Conservation (phyloP, 176 grass and related monocot species). For the Lolium multiflorum region DNA sequence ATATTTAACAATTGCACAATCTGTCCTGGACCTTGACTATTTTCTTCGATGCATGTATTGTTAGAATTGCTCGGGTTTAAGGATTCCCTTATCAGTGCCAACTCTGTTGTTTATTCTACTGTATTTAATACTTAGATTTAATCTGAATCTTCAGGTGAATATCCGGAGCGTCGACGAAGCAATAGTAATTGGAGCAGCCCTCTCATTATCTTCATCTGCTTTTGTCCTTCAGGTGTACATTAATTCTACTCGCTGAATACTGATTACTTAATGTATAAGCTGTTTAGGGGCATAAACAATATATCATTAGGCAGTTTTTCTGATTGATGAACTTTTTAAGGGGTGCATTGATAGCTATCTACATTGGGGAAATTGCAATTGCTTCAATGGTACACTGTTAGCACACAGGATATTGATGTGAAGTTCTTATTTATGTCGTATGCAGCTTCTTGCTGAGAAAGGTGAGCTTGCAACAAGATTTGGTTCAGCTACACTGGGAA, state of each 20-base stretch:
- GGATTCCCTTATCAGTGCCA: not conserved
- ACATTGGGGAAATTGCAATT: not conserved
- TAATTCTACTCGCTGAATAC: not conserved
- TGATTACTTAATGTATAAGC: not conserved
- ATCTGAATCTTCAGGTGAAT: conserved; percentile 73
- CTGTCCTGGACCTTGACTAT: not conserved
- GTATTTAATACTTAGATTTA: conserved; percentile 15
- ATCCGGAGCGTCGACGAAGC: conserved; percentile 98
- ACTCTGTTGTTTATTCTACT: conserved; percentile 1
- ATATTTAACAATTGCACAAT: not conserved
- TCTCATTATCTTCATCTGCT: conserved; percentile 98
- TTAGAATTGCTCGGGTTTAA: not conserved
- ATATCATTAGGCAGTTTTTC: not conserved
- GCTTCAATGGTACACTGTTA: not conserved
- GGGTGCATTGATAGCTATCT: conserved; percentile 14
- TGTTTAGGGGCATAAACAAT: not conserved
- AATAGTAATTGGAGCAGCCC: conserved; percentile 95
- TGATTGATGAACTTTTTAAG: not conserved
- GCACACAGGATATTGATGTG: not conserved
- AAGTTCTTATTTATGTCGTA: conserved; percentile 16
- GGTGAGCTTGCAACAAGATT: conserved; percentile 96
- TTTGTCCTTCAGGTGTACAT: conserved; percentile 96
- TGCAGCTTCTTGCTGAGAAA: conserved; percentile 99
- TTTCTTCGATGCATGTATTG: not conserved
- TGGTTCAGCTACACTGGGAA: conserved; percentile 96